Base-by-base conservation (phyloP, 1,284 basidiomycete genomes). In the Irpex lacteus region DNA sequence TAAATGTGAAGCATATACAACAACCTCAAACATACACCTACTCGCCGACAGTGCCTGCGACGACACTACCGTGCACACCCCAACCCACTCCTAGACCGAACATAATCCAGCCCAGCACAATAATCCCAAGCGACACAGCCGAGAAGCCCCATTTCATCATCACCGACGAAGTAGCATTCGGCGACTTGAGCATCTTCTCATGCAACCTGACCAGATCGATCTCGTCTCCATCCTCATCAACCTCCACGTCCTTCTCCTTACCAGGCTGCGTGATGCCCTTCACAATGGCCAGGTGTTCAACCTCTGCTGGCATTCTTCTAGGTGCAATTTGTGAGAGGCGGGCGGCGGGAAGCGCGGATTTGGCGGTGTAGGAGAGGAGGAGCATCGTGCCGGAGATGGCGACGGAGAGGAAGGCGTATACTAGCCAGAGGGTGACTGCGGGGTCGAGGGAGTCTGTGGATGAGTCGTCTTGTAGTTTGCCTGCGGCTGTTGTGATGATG, bases 401-500 rank as follows among this genome's bases (percentile, higher is more conserved):
- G 63, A 79, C 76, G 60, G 72, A 78, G 66, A 77, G 57, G 71
- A 77, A 76, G 26, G 77, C 80, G 68, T 81, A 81, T 37, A 71
- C 74, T 56, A 80, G 77, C 80, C 80, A 81, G 47, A 80, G 72
- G 5, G 76, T 74, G n/a, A 80, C 76, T 6, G 78, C 77, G 6
- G 75, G 73, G 60, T 79, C 76, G 61, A 81, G 77, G 7, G 79
- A 80, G 68, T 76, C 65, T 58, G 70, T 74, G 3, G 73, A 61
- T 3, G 79, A 74, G 63, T 75, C 70, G 68, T 80, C 80, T 68
- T 81, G 80, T 5, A 81, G 70, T 63, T 77, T 76, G 4, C 80
- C 80, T 5, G 79, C 78, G 0, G 77, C 80, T 13, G 76, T 80
- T 13, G 79, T 80, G 67, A 81, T 80, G 69, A 81, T 81, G 32